Base-by-base conservation (phyloP, 352 stramenopile species). In the Globisporangium heterothallicum region DNA sequence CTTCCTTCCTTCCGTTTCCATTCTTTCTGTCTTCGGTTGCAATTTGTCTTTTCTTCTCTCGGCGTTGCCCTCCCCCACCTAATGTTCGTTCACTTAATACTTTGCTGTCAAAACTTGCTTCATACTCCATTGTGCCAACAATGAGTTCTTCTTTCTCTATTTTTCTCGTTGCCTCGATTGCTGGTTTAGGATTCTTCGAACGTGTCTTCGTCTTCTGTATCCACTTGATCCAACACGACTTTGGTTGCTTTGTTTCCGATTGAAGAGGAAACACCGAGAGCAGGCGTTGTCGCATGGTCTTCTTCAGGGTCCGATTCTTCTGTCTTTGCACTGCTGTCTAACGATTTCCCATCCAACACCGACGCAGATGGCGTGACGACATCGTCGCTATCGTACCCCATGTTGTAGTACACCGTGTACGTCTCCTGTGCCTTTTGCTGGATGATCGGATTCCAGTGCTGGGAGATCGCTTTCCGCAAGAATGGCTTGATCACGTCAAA, bases 361-460 rank as follows among this genome's bases (percentile, higher is more conserved):
- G 14, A 27, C 12, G 16, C 36, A 10, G 40, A 51, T 21, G 47
- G 34, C 14, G 63, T 63, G 40, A 68, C 34, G 36, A 75, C 53
- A 26, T 87, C 78, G 50, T 88, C 83, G 19, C 61, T 87, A 59
- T 92, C 83, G 68, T 93, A 93, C 21, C 83, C 83, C 83, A 93
- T 93, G 62, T 93, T 93, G 74, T 93, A 93, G 49, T 93, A 93
- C 54, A 89, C 72, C 42, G 79, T 90, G 58, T 93, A 93, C 48
- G 83, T 89, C 55, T 90, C 80, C 34, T 87, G 80, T 29, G 78
- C 78, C 60, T 91, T 91, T 53, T 92, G 80, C 63, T 92, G 83
- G 49, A 90, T 93, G 32, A 92, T 66, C 36, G 67, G 68, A 67
- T 93, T 93, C 83, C 83, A 93, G 61, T 93, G 83, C 27, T 66